Evolutionary conservation across 495 filamentous ascomycete genomes (phyloP), one percentile per base, ranked within the genome.

Genomic region (Trichodelitschia bisporula): DNA sequence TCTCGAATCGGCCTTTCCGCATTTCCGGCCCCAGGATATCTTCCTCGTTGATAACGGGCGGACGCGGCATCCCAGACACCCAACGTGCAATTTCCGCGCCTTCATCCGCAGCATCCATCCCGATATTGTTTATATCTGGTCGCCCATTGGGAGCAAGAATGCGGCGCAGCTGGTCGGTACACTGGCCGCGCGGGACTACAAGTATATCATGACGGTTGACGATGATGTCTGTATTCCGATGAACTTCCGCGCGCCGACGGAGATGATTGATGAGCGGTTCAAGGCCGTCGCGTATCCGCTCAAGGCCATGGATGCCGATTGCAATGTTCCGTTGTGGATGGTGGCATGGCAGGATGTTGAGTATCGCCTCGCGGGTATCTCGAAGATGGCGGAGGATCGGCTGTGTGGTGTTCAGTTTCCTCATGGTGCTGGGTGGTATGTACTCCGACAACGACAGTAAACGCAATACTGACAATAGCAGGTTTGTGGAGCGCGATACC

Each of bases 11-110:
- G 36, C 36, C 4, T 36, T 21, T 15, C 33, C 25, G 15, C 33
- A 36, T 26, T 40, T 40, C 26, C 13, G 27, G 14, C 37, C 37
- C 9, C 27, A 32, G 25, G 27, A 40, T 15, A 33, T 40, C n/a
- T 40, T 36, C 25, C 26, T 40, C 17, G 23, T 24, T n/a, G 21
- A 24, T n/a, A 24, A 24, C 21, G 21, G 21, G 6, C 21, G 21
- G 6, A 24, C 6, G 6, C 6, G n/a, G 21, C n/a, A 24, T n/a
- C 21, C 21, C 6, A 24, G n/a, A n/a, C n/a, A n/a, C n/a, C n/a
- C n/a, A n/a, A 6, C 21, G 6, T 6, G n/a, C 21, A 6, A n/a
- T 24, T 24, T 24, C 21, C 21, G 21, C 21, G n/a, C 6, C 6
- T 24, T 24, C 21, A 24, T 24, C 21, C n/a, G n/a, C 21, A 24